phyloP scores from a whole-genome alignment of 805 yeast species.

The Starmerella tilneyi region DNA sequence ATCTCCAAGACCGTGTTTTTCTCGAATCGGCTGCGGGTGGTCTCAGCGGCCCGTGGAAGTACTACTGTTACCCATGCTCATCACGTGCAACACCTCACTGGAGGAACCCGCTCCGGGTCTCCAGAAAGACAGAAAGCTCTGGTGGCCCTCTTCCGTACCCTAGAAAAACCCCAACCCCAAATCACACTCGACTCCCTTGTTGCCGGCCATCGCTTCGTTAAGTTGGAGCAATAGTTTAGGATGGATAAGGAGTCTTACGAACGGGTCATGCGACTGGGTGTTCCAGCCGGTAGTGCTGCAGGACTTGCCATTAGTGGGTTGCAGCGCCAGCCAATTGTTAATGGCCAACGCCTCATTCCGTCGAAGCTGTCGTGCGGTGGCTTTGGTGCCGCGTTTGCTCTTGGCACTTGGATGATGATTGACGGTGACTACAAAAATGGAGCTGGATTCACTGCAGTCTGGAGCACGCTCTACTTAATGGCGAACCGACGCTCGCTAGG shows the following conservation, averaged over 20 bases:
- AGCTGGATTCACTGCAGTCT: constrained; percentile 26
- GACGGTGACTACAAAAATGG: constrained; percentile 28
- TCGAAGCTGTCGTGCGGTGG: constrained; percentile 21
- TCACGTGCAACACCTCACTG: too few relatives aligned
- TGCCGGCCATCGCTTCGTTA: not conserved
- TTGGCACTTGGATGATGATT: constrained; percentile 26
- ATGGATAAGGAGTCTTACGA: constrained; percentile 10
- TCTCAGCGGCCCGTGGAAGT: constrained; percentile 4
- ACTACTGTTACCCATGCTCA: too few relatives aligned
- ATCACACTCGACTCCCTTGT: too few relatives aligned
- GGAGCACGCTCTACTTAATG: constrained; percentile 25
- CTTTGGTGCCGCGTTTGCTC: constrained; percentile 26
- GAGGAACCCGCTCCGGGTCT: too few relatives aligned
- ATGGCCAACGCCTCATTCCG: constrained; percentile 19
- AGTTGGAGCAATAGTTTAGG: not conserved
- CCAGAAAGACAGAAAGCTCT: too few relatives aligned
- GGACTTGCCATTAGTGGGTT: constrained; percentile 21
- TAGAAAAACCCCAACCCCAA: not conserved
- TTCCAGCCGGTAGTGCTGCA: constrained; percentile 23
- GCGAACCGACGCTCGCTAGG: constrained; percentile 22
- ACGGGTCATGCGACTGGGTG: constrained; percentile 17
- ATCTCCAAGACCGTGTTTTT: not conserved
- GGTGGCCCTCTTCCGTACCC: too few relatives aligned
- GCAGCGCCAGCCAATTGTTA: constrained; percentile 17
- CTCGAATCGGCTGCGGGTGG: not conserved